Evolutionary conservation across 805 yeast genomes (phyloP), one percentile per base, ranked within the genome.

Genomic region (Pichia exigua): DNA sequence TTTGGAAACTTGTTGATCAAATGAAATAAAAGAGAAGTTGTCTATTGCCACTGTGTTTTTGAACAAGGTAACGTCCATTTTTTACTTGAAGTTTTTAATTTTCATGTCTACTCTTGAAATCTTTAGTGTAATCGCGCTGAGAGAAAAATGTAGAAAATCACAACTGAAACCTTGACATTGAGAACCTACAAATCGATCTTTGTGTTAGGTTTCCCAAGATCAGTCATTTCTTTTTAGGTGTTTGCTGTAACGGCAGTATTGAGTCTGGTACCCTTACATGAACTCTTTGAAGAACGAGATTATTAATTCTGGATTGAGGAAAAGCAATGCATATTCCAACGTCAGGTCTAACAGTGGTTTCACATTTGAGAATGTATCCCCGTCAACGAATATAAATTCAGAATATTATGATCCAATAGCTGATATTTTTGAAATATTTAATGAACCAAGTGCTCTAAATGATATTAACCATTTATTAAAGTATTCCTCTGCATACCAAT

Each of bases 401-500:
- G 52, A 60, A 4, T 69, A 70, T 35, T 83, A 83, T 58, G 77
- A 79, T 55, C 86, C 87, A 0, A 61, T 72, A 46, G 66, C 61
- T 3, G 86, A 82, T 60, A 68, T 86, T 18, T 68, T 72, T 39
- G 66, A 69, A 24, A 62, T 85, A 45, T 75, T 87, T 46, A 66
- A 74, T 5, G 67, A 74, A 4, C 80, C 85, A 3, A 73, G 74
- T 1, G 66, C 78, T 7, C 65, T 85, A 44, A 64, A 67, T 0
- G 78, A 77, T 20, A 65, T 87, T 24, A 81, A 81, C 20, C 66
- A 70, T 15, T 66, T 84, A 38, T 63, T 81, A 21, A 64, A 67
- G 27, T 76, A 78, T 57, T 78, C 83, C 1, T 71, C 75, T 52
- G 54, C 65, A 1, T 81, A 82, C 66, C 82, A 80, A 57, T 47